Conservation (phyloP, 306 rosid genomes). For the Prunus mume region DNA sequence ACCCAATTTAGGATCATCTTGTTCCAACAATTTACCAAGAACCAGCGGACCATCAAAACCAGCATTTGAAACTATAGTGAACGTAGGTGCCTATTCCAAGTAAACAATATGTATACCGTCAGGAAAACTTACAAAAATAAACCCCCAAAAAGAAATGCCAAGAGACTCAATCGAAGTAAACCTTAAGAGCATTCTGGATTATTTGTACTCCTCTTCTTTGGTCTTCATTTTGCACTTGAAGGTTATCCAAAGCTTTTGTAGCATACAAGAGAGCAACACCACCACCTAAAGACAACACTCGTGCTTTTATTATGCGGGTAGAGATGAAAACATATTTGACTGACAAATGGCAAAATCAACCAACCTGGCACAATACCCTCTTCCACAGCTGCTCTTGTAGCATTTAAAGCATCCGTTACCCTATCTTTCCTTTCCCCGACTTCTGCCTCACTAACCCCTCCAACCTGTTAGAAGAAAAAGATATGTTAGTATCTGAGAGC, state of each 20-base stretch:
- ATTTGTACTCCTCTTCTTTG: conserved; percentile 84
- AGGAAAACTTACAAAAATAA: conserved; percentile 27
- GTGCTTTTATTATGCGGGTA: conserved; percentile 8
- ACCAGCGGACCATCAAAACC: conserved; percentile 82
- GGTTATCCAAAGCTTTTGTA: conserved; percentile 61
- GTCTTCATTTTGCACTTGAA: conserved; percentile 65
- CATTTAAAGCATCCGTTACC: conserved; percentile 94
- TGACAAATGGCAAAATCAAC: conserved; percentile 2
- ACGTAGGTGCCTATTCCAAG: conserved; percentile 62
- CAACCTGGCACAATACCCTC: conserved; percentile 95
- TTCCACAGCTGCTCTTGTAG: conserved; percentile 93
- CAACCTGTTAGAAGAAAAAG: conserved; percentile 57
- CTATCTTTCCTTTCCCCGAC: conserved; percentile 97
- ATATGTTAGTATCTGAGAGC: conserved; percentile 5
- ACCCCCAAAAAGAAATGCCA: neutral
- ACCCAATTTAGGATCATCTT: conserved; percentile 60
- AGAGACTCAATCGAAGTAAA: conserved; percentile 27
- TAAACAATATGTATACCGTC: conserved; percentile 12
- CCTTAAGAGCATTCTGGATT: conserved; percentile 87
- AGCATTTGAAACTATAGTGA: conserved; percentile 75
- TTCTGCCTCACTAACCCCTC: conserved; percentile 89
- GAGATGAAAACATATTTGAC: neutral
- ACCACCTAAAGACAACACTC: conserved; percentile 60
- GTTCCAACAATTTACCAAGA: conserved; percentile 81
- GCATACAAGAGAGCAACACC: conserved; percentile 96